Base-by-base conservation (phyloP, 23 red algal species). In the Chondrus crispus region DNA sequence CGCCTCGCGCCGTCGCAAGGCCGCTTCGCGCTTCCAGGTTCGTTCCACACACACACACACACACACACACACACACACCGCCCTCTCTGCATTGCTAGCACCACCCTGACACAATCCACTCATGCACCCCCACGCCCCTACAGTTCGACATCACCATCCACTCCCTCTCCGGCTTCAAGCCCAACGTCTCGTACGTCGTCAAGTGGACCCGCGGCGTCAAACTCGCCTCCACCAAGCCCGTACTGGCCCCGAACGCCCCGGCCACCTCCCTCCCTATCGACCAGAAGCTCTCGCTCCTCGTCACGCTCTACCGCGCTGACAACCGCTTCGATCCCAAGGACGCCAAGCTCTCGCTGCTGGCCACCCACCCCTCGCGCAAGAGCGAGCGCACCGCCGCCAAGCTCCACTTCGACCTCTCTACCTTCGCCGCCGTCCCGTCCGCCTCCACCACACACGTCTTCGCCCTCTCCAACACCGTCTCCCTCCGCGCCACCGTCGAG, bases 161-260 rank as follows among this genome's bases (percentile, higher is more conserved):
- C 53, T 28, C 58, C 73, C 62, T 95, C 29, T 20, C 43, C 36
- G 92, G 92, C 83, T 38, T 57, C 7, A 95, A 95, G 73, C 54
- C 71, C 35, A 80, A 80, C 46, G 29, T 51, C 53, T 74, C 28
- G 2, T 95, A 95, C 60, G 48, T 76, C 36, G 72, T 95, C 35
- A 95, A 95, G 51, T 95, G 92, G 92, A 75, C 74, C 1, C 82
- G 92, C 46, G 92, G 92, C 55, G 83, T 95, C 82, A 95, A 95
- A 73, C 83, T 95, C 13, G 92, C 92, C 28, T 46, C 81, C 39
- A 95, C 92, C 38, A 89, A 88, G 57, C 46, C 50, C 3, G 22
- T 75, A n/a, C 46, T 44, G 2, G 32, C 71, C 10, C 50, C 49
- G 20, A 48, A 69, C 1, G 48, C 77, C 12, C 18, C 51, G 8